Evolutionary conservation across 306 rosid species (phyloP), one percentile per base, ranked within the genome.

Genomic region (Arachis hypogaea): DNA sequence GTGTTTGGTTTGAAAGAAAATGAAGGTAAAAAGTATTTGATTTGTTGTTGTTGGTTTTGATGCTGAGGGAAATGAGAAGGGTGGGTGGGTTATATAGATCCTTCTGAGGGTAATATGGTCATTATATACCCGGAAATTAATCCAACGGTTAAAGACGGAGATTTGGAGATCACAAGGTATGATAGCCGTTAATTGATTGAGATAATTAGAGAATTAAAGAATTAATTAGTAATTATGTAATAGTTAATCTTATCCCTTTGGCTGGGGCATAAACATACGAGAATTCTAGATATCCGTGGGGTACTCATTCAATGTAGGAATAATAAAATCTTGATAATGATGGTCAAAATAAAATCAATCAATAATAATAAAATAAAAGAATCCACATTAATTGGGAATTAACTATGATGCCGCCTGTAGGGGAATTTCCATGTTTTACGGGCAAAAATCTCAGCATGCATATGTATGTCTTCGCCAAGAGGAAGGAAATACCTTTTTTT

Each of bases 1-100:
- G 54, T 52, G 50, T 29, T 57, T 64, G 44, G 47, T 57, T 52
- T 43, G 1, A 43, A 54, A 14, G 50, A 63, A 49, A 28, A 22
- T 22, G 28, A 22, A 22, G 28, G 28, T 1, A 22, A 22, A 1
- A 22, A 22, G 28, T 22, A 22, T 22, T 22, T 22, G 28, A 22
- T 22, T 22, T 43, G 8, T 40, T 30, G 11, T 49, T 58, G 80
- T 30, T 72, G 59, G 66, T 30, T 43, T 57, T 60, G 41, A 1
- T 55, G 3, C 49, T 7, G 46, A 43, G 9, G 7, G 11, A 46
- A 22, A 2, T 1, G 4, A 41, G 60, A 8, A 70, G 42, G 2
- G 0, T 63, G 41, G 5, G 30, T 45, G 69, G 70, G 11, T 82
- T 87, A 81, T 87, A 89, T 85, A 89, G 82, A 49, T 47, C 29